These are phyloP conservation scores for Karstenula rhodostoma DNA, from an alignment of 2,329 filamentous ascomycete genomes.

Conservation along the genomic window DNA sequence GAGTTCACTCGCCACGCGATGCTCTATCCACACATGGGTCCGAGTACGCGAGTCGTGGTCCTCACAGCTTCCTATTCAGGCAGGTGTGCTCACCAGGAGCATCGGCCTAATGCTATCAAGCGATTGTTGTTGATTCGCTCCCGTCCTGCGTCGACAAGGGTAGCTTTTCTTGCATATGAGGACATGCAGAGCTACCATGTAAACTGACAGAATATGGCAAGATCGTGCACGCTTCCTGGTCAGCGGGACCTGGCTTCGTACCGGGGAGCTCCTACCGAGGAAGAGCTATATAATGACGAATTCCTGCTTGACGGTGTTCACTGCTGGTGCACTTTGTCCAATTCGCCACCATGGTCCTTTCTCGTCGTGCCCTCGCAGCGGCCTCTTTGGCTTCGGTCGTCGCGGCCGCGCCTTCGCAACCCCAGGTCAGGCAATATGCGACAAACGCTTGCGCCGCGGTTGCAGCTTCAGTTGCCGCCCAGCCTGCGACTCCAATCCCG, in stretches of 20 bases:
- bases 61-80: conserved; percentile 16
- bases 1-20: neutral
- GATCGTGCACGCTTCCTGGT: conserved; percentile 1
- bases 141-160: neutral
- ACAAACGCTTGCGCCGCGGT: conserved; percentile 45
- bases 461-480: conserved; percentile 35
- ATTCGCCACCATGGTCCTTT: conserved; percentile 35
- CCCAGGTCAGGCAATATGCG: conserved; percentile 38
- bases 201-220: conserved; percentile 4
- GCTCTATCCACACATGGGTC: neutral
- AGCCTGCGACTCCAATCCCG: conserved; percentile 38
- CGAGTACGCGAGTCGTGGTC: conserved; percentile 1
- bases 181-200: conserved; percentile 10
- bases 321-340: conserved; percentile 1
- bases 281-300: conserved; percentile 9
- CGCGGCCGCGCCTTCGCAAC: conserved; percentile 35
- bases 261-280: neutral
- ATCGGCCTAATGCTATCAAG: conserved; percentile 7
- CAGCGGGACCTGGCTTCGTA: neutral
- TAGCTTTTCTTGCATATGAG: conserved; percentile 9
- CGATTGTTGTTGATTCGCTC: conserved; percentile 10
- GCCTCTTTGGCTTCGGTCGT: conserved; percentile 39
- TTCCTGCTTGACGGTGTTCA: neutral
- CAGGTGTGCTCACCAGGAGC: conserved; percentile 2
- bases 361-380: conserved; percentile 29